Conservation (phyloP, 345 rosid genomes). For the Boechera divaricarpa region DNA sequence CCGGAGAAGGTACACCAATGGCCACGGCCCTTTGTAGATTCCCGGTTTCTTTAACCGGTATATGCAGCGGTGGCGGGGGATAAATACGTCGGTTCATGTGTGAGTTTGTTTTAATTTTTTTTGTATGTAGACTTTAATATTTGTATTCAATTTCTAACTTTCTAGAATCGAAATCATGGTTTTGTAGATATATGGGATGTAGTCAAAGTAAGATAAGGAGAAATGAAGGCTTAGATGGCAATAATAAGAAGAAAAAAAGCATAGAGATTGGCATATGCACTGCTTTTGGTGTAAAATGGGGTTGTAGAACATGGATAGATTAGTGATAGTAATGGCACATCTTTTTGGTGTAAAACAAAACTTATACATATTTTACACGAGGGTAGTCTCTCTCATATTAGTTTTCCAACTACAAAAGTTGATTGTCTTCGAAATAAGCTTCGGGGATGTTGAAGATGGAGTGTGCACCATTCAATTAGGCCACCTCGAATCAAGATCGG, state of each 20-base stretch:
- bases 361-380: too few species aligned
- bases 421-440: too few species aligned
- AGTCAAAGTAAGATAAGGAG: neutral
- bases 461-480: too few species aligned
- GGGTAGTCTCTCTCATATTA: too few species aligned
- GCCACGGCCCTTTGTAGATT: slow-evolving; percentile 60
- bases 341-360: too few species aligned
- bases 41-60: slow-evolving; percentile 74
- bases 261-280: neutral
- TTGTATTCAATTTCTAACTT: neutral
- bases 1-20: slow-evolving; percentile 52
- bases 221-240: neutral
- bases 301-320: too few species aligned
- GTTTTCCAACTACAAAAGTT: too few species aligned
- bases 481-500: too few species aligned
- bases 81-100: slow-evolving; percentile 19
- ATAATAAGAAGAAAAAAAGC: neutral
- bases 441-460: too few species aligned
- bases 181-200: neutral
- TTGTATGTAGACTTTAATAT: neutral
- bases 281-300: neutral
- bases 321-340: too few species aligned
- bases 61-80: slow-evolving; percentile 67
- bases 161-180: neutral
- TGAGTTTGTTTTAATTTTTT: neutral